Conservation (phyloP, 2,329 filamentous ascomycete genomes). For the Sclerotinia sclerotiorum region DNA sequence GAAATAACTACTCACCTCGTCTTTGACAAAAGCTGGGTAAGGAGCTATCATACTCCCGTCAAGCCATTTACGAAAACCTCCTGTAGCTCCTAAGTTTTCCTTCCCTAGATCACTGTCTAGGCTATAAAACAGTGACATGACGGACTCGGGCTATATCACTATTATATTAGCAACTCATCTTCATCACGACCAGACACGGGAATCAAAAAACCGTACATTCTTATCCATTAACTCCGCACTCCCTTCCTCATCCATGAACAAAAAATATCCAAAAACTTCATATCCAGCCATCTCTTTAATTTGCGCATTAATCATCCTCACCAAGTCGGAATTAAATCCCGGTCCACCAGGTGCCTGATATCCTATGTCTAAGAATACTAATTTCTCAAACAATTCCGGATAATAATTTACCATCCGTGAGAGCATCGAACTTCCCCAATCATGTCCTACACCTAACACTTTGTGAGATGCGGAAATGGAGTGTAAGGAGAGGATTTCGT, state of each 20-base stretch:
- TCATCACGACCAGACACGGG: neutral
- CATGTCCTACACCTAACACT: slow-evolving; percentile 32
- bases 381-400: slow-evolving; percentile 25
- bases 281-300: slow-evolving; percentile 27
- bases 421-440: slow-evolving; percentile 33
- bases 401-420: slow-evolving; percentile 26
- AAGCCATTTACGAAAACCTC: slow-evolving; percentile 21
- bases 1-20: slow-evolving; percentile 7
- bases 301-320: slow-evolving; percentile 24
- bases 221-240: slow-evolving; percentile 27
- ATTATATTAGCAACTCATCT: neutral
- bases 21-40: slow-evolving; percentile 27
- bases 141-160: slow-evolving; percentile 28
- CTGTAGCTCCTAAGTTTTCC: slow-evolving; percentile 23
- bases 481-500: slow-evolving; percentile 41
- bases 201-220: slow-evolving; percentile 24
- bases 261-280: slow-evolving; percentile 30
- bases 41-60: slow-evolving; percentile 14
- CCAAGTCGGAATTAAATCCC: slow-evolving; percentile 20
- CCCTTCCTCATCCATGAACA: slow-evolving; percentile 26
- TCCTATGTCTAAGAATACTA: slow-evolving; percentile 29
- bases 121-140: slow-evolving; percentile 25
- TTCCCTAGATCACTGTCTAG: slow-evolving; percentile 20
- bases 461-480: slow-evolving; percentile 5
- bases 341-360: slow-evolving; percentile 24